Evolutionary conservation across 129 eudicot genomes (phyloP), one percentile per base, ranked within the genome.

Genomic region (Cynara cardunculus): DNA sequence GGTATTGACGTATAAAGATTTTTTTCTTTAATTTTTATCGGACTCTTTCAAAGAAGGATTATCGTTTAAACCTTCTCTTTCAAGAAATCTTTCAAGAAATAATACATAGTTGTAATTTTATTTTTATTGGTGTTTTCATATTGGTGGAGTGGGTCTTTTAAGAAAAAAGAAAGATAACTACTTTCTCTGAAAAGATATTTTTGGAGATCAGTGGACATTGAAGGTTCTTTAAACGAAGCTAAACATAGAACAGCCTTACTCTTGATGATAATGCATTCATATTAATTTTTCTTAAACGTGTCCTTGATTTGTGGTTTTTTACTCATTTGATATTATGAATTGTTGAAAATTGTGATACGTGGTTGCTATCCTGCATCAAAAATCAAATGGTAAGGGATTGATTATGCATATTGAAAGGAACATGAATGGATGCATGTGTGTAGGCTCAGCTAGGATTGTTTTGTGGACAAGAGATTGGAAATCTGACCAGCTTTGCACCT

Each of bases 381-480:
- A 64, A 46, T 10, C 21, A 14, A 69, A 81, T 27, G 87, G 85
- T 73, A 73, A 85, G 79, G 79, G 49, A 84, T 73, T 78, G 49
- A 59, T 79, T 77, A 75, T 76, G 65, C 78, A 26, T 90, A 88
- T 90, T 90, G 82, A 85, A 82, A 72, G 86, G 86, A 81, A 82
- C 64, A 80, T 90, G 89, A 85, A 92, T 88, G 89, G 81, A 90
- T 92, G 87, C 87, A 86, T 90, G 97, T 92, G 92, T 92, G 97
- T 92, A 92, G 97, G 97, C 97, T 92, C 97, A 92, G 97, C 84
- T 92, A 90, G 95, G 94, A 72, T 88, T 92, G 77, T 92, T 87
- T 88, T 84, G 79, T 92, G 95, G 84, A 79, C 97, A 92, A 92
- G 97, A 90, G 80, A 72, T 90, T 88, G 97, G 95, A 68, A 84